Evolutionary conservation across 768 basidiomycete species (phyloP), one percentile per base, ranked within the genome.

Genomic region (Dacryopinax primogenitus): DNA sequence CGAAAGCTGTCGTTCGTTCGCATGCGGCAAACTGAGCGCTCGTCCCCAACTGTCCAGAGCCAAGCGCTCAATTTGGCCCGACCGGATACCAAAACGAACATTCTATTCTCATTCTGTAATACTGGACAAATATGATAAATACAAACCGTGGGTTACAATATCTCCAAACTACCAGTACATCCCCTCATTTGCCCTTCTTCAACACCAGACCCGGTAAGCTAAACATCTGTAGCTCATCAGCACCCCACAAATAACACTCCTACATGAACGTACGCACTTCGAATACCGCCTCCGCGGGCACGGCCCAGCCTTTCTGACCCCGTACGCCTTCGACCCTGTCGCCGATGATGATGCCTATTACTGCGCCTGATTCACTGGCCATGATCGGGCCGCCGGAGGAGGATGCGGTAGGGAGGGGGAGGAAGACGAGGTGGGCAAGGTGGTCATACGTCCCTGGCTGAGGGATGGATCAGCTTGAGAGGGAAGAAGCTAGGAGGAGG

Each of bases 341-440:
- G 15, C 86, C 86, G 9, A 84, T 76, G 69, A 85, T 79, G 16
- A 87, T 75, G 0, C 87, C 87, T 1, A 87, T 77, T 2, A 87
- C 85, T 0, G 84, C 80, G 2, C 86, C 86, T 32, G 74, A 82
- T 67, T 82, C 78, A 67, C 80, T 78, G 65, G 85, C 83, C 7
- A 88, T 75, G 64, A 88, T 81, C 0, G 86, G 86, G 0, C 85
- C 86, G 2, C 87, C 86, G 65, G 85, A 86, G 21, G 85, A 86
- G 6, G 86, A 86, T 1, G 80, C 77, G 0, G 82, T 81, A 13
- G 86, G 86, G 7, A 81, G 70, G 1, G 81, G 79, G 35, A 75
- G 73, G 71, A 86, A 81, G 47, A 82, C 70, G 68, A 88, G 71
- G 68, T 84, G 81, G 1, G 81, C 79, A 11, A 88, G 78, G 3